Percentiles rank a stretch among this genome's conserved stretches.
phyloP scores from a whole-genome alignment of 495 filamentous ascomycete species.

The Penicillium macrosclerotiorum region DNA sequence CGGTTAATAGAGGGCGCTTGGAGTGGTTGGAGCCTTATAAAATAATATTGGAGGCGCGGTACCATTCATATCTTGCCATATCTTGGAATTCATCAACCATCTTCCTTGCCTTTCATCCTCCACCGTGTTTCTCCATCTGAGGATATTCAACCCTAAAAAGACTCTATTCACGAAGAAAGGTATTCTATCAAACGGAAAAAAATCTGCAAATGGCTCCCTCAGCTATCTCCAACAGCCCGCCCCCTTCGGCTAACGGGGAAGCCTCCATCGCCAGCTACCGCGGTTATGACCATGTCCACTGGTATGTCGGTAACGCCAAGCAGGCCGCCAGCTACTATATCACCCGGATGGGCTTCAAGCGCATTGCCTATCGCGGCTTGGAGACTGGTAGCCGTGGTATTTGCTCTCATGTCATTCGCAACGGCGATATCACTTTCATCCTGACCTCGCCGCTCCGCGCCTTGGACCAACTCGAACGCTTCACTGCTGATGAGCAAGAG shows the following conservation, averaged over 20 bases:
- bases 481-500: conserved; percentile 53
- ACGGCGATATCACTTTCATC: conserved; percentile 76
- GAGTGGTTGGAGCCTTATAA: neutral
- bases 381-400: conserved; percentile 77
- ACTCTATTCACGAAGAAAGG: too few relatives aligned
- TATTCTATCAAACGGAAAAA: conserved; percentile 1
- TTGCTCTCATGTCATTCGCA: conserved; percentile 78
- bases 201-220: conserved; percentile 64
- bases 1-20: conserved; percentile 13
- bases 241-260: conserved; percentile 26
- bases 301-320: conserved; percentile 96
- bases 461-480: conserved; percentile 42
- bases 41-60: neutral
- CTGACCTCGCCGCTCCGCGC: conserved; percentile 78
- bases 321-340: conserved; percentile 86
- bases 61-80: neutral
- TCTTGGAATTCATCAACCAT: neutral
- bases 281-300: conserved; percentile 86
- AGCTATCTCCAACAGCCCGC: conserved; percentile 58
- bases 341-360: conserved; percentile 77
- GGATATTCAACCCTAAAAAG: too few relatives aligned
- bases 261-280: conserved; percentile 56
- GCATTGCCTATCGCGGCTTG: conserved; percentile 78
- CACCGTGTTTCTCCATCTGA: too few relatives aligned
- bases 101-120: neutral